Percentiles rank a stretch among this genome's conserved stretches.
phyloP scores from a whole-genome alignment of 371 early-diverging fungal species.

The Apophysomyces ossiformis region DNA sequence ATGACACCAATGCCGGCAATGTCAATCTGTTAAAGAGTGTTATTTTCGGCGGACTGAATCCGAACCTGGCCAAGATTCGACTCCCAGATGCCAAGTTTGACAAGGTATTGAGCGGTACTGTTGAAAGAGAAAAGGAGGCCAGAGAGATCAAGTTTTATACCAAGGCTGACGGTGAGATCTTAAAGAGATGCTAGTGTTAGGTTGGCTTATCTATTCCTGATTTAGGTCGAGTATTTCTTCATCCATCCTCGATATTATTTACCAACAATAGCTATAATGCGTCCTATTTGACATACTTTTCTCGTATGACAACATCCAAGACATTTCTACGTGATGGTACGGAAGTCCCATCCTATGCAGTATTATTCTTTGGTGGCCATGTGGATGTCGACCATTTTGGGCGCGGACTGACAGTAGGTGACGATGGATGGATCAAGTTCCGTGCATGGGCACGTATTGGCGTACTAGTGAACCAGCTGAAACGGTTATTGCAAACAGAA shows the following conservation, averaged over 20 bases:
- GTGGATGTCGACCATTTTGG: conserved; percentile 75
- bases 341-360: conserved; percentile 62
- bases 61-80: conserved; percentile 72
- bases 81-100: conserved; percentile 78
- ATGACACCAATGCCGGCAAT: conserved; percentile 54
- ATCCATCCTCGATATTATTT: conserved; percentile 79
- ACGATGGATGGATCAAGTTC: conserved; percentile 66
- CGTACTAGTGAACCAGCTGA: conserved; percentile 77
- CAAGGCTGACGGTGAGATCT: conserved; percentile 54
- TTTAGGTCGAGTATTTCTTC: conserved; percentile 75
- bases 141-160: conserved; percentile 74
- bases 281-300: conserved; percentile 73
- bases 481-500: conserved; percentile 67
- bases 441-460: conserved; percentile 84
- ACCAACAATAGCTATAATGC: conserved; percentile 59
- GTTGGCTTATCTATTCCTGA: not conserved
- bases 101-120: conserved; percentile 71
- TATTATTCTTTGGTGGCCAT: conserved; percentile 76
- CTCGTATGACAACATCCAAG: conserved; percentile 71
- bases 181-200: not conserved
- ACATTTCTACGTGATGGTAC: conserved; percentile 83
- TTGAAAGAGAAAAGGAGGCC: conserved; percentile 75
- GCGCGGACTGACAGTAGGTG: conserved; percentile 60
- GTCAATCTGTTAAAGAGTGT: conserved; percentile 63
- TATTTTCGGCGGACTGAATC: conserved; percentile 68